Base-by-base conservation (phyloP, 805 yeast genomes). In the Myxozyma udenii region DNA sequence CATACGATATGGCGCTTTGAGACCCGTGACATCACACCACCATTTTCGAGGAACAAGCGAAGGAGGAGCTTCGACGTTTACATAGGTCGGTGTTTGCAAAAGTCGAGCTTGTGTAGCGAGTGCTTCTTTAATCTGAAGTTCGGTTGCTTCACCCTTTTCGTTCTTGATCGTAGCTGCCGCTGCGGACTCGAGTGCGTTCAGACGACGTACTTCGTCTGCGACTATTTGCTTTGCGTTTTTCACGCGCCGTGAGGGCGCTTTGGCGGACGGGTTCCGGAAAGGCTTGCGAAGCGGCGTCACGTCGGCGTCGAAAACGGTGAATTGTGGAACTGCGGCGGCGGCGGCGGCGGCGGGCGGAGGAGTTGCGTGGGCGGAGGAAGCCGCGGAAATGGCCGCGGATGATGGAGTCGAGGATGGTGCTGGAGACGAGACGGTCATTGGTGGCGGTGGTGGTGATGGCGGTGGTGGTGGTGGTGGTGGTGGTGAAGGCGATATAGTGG, bases 21-120 rank as follows among this genome's bases (percentile, higher is more conserved):
- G 72, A 0, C 98, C 98, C 0, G 98, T 91, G 43, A 91, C 81
- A 65, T 93, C 98, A 68, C 98, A 91, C 69, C 88, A 90, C 57
- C 81, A 84, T 70, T 84, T 87, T 16, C 75, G 71, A 0, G 98
- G 98, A 57, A 73, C 78, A 58, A 89, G 69, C 2, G 93, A 84
- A 0, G 98, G 98, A 2, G 96, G 95, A 0, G 96, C 95, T 25
- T 79, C 79, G 4, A 90, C 71, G 35, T 83, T 78, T 55, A 81
- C 77, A 67, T 79, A 86, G 0, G 91, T 85, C 9, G 88, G 81
- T 63, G 19, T 58, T 57, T 60, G 70, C 63, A 44, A 21, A 32
- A 35, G 36, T 28, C 33, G 33, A 9, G 33, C 14, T 28, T 9
- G 12, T 9, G 33, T 28, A 28, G 33, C 33, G 9, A 9, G 12